Evolutionary conservation across 2,329 filamentous ascomycete genomes (phyloP), one percentile per base, ranked within the genome.

Genomic region (Calonectria fujianensis): DNA sequence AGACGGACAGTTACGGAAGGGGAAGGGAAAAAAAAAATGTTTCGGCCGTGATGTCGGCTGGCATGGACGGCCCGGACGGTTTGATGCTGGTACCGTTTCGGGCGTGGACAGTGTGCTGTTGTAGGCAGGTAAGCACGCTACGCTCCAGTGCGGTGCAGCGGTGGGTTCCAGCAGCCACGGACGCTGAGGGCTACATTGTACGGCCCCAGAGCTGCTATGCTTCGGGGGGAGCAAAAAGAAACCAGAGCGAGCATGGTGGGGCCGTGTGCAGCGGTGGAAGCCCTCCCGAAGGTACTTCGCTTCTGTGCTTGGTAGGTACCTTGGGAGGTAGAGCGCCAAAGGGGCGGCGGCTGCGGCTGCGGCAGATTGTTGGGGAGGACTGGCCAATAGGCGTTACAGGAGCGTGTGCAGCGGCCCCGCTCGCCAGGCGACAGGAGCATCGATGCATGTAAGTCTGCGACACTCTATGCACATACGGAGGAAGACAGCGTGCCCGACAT

Each of bases 401-500:
- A 24, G 41, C 68, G 68, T 61, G 45, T 70, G 57, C 68, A 63
- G 45, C 68, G 57, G 68, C 68, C 68, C 68, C 68, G 68, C 68
- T 24, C 45, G 68, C 68, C 68, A 61, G 67, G 37, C 57, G 48
- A 39, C n/a, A 64, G 57, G 61, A 64, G 68, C 39, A 61, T 70
- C 68, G 50, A 64, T 32, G 68, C 68, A 70, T 70, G 68, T 70
- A 70, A 64, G 68, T 64, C 68, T 61, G 68, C 61, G 68, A 70
- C 68, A 51, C 48, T 54, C 45, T 29, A 70, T 70, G 68, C 54
- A 64, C 68, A 64, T 41, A 65, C 29, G 57, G 64, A 70, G 68
- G 68, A 48, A 48, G 59, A 70, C 68, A 63, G 68, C 59, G 31
- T 27, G 59, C 57, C 57, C 41, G 14, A 52, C 41, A 35, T 41